These are phyloP conservation scores for Camelina neglecta DNA, from an alignment of 345 rosid species.

Conservation along the genomic window DNA sequence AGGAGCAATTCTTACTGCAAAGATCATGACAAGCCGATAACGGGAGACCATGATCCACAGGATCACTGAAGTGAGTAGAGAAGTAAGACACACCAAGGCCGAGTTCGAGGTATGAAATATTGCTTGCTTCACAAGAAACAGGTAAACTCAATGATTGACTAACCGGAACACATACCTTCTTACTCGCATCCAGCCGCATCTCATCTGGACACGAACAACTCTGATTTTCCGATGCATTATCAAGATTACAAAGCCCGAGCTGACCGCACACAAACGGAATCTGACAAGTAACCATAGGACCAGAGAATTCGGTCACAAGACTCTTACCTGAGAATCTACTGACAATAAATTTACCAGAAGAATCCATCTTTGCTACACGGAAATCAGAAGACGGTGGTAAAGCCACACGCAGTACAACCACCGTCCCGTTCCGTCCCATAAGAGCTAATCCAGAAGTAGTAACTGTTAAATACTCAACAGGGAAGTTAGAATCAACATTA, in stretches of 20 bases:
- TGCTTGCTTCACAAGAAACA: slow-evolving; percentile 56
- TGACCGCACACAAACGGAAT: slow-evolving; percentile 68
- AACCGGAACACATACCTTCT: slow-evolving; percentile 54
- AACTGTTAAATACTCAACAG: slow-evolving; percentile 60
- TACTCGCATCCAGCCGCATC: slow-evolving; percentile 47
- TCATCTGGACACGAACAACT: slow-evolving; percentile 74
- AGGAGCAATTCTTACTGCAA: slow-evolving; percentile 69
- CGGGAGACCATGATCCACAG: slow-evolving; percentile 48
- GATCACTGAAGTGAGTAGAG: slow-evolving; percentile 57
- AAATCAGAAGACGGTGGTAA: slow-evolving; percentile 57
- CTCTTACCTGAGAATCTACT: slow-evolving; percentile 51
- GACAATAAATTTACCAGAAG: slow-evolving; percentile 61
- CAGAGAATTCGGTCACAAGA: slow-evolving; percentile 56
- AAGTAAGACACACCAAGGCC: slow-evolving; percentile 64
- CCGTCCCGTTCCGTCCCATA: slow-evolving; percentile 64
- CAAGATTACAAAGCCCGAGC: slow-evolving; percentile 59
- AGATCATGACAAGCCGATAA: slow-evolving; percentile 61
- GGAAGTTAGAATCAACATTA: slow-evolving; percentile 47
- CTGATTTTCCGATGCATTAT: slow-evolving; percentile 40
- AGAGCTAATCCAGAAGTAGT: slow-evolving; percentile 67
- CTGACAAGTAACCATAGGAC: slow-evolving; percentile 64
- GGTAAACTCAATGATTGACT: slow-evolving; percentile 55
- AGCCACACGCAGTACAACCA: slow-evolving; percentile 49
- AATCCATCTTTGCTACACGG: slow-evolving; percentile 61
- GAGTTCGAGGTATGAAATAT: slow-evolving; percentile 54